phyloP scores from a whole-genome alignment of 2,329 filamentous ascomycete species.

The Colletotrichum orbiculare region DNA sequence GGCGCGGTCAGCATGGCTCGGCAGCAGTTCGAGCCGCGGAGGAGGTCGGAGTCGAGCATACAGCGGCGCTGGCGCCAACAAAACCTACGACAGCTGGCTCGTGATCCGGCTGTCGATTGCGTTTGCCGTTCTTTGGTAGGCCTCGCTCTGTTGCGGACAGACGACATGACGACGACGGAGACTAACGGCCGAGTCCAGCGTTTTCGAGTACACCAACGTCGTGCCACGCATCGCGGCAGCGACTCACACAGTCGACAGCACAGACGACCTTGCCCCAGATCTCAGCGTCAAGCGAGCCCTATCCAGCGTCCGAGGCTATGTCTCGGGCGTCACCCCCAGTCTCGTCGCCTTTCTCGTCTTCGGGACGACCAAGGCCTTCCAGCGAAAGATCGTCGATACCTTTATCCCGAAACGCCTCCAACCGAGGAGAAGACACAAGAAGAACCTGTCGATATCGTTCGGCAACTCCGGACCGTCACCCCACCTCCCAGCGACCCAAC shows the following conservation, averaged over 20 bases:
- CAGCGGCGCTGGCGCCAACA: conserved; percentile 35
- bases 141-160: neutral
- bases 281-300: conserved; percentile 42
- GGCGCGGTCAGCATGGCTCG: conserved; percentile 18
- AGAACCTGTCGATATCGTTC: conserved; percentile 10
- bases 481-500: neutral
- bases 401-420: conserved; percentile 13
- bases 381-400: conserved; percentile 14
- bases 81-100: conserved; percentile 58
- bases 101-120: conserved; percentile 56
- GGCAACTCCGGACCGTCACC: conserved; percentile 1
- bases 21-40: conserved; percentile 19
- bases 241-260: conserved; percentile 44
- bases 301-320: conserved; percentile 38
- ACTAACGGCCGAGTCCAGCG: neutral
- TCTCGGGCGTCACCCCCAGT: conserved; percentile 41
- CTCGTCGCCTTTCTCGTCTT: conserved; percentile 41
- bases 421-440: neutral
- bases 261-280: conserved; percentile 44
- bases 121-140: conserved; percentile 53
- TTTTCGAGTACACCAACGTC: conserved; percentile 31
- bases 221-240: conserved; percentile 47
- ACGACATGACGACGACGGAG: too few relatives aligned
- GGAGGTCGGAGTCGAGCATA: conserved; percentile 31
- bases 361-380: conserved; percentile 41